Base-by-base conservation (phyloP, 768 basidiomycete genomes). In the Leucosporidium creatinivorum region DNA sequence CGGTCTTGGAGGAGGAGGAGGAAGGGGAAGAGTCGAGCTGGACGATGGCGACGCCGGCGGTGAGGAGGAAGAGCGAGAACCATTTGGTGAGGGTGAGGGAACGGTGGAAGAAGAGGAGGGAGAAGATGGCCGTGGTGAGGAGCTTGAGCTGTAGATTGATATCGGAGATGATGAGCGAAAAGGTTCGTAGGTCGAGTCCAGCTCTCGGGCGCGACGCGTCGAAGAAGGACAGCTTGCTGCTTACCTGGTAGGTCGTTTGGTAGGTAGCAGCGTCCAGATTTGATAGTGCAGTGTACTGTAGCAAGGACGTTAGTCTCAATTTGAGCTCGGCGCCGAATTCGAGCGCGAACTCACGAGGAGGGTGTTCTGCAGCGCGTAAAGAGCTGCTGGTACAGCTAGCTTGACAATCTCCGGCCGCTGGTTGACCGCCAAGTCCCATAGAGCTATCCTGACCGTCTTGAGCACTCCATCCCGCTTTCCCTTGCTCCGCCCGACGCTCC, bases 241-340 rank as follows among this genome's bases (percentile, higher is more conserved):
- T 44, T 13, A 44, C 39, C 15, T 44, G 93, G 81, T 90, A 97
- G 72, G 96, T 93, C 48, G 91, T 93, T 66, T 94, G 93, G 78
- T 94, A 97, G n/a, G 91, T 93, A n/a, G 92, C 91, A 23, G 89
- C 91, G 68, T 91, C 87, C 66, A 97, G 81, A 77, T 97, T 96
- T 48, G 89, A 87, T 10, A 89, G 88, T 33, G 93, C 93, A 61
- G 91, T 86, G 78, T 91, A 96, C 79, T 94, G 92, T 52, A 93
- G 39, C 15, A 44, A 17, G 3, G 10, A 13, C 15, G 39, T 44
- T 15, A 44, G 39, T 28, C 55, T 3, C 1, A 10, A n/a, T 1
- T 3, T 31, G 21, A 39, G n/a, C n/a, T 56, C 33, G 44, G 25
- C 31, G 26, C 19, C 21, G 55, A 23, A 1, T 18, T 8, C 51